A percentile compares a stretch with the other conserved stretches of the same genome.
These are phyloP conservation scores for Phytophthora melonis DNA, from an alignment of 352 stramenopile genomes.

Conservation along the genomic window DNA sequence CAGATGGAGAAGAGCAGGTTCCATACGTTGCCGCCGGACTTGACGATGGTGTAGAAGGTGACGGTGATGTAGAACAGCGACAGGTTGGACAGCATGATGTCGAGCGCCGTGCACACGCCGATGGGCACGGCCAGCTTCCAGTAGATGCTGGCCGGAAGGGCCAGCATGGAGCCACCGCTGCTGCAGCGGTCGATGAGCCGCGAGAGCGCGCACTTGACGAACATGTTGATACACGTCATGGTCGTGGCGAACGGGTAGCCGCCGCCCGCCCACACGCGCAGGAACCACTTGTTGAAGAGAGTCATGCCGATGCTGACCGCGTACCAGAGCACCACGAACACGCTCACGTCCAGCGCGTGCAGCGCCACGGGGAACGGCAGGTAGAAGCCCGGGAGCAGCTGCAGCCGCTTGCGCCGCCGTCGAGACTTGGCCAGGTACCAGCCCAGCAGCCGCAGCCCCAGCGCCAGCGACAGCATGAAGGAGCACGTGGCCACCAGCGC, in stretches of 20 bases:
- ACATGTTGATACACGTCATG: constrained; percentile 87
- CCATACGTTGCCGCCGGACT: constrained; percentile 83
- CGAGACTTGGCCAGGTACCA: constrained; percentile 45
- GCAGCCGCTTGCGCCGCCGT: constrained; percentile 31
- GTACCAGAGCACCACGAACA: constrained; percentile 84
- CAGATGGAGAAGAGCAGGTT: constrained; percentile 87
- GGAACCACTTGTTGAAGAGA: constrained; percentile 88
- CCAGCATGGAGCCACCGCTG: constrained; percentile 41
- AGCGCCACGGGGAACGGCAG: constrained; percentile 39
- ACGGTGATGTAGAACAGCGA: constrained; percentile 90
- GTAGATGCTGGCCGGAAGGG: constrained; percentile 51
- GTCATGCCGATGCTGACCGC: constrained; percentile 89
- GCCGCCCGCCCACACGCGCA: constrained; percentile 72
- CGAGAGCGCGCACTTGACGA: constrained; percentile 76
- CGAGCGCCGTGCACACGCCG: constrained; percentile 79
- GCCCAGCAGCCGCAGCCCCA: constrained; percentile 50
- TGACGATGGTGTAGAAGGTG: constrained; percentile 89
- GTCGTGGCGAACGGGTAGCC: constrained; percentile 82
- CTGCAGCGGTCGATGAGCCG: constrained; percentile 57
- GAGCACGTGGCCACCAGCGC: constrained; percentile 67
- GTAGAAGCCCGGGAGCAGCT: constrained; percentile 24
- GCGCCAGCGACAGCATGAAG: constrained; percentile 65
- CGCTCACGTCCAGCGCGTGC: constrained; percentile 73
- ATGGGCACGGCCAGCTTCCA: constrained; percentile 83
- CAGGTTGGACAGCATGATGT: constrained; percentile 87